Percentiles rank a stretch among this genome's conserved stretches.
These are phyloP conservation scores for Russula earlei DNA, from an alignment of 768 basidiomycete genomes.

Conservation along the genomic window DNA sequence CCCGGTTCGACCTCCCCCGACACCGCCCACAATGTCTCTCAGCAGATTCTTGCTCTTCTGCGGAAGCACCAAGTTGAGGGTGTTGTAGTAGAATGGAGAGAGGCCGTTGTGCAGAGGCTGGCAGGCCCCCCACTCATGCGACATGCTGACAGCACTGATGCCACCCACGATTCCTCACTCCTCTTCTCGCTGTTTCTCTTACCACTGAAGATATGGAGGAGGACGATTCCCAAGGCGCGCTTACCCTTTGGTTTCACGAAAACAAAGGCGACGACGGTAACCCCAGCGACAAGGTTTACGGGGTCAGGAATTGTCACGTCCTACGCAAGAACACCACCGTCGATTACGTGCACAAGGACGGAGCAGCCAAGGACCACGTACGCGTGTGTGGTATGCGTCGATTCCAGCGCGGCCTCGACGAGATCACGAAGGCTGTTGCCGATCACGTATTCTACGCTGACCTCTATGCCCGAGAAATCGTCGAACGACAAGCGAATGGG, in stretches of 20 bases:
- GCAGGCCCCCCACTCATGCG: not conserved
- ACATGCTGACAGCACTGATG: not conserved
- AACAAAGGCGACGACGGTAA: not conserved
- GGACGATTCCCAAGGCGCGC: not conserved
- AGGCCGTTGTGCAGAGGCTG: not conserved
- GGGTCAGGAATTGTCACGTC: not conserved
- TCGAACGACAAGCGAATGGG: not conserved
- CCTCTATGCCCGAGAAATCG: not conserved
- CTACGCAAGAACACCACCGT: not conserved
- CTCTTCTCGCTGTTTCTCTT: not conserved
- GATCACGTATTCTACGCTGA: not conserved
- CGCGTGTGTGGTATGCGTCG: not conserved
- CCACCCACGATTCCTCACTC: not conserved
- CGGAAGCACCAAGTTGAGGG: not conserved
- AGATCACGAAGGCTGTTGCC: not conserved
- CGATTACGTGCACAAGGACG: not conserved
- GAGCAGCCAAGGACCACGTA: not conserved
- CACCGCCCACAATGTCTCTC: constrained; percentile 6
- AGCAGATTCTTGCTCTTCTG: constrained; percentile 4
- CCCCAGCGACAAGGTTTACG: not conserved
- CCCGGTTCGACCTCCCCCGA: constrained; percentile 8
- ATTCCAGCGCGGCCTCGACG: not conserved
- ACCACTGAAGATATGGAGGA: not conserved
- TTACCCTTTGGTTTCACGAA: not conserved
- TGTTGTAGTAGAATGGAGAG: constrained; percentile 11